Percentiles rank a stretch among this genome's conserved stretches.
Evolutionary conservation across 2,329 filamentous ascomycete genomes (phyloP).

Genomic region (Trichoderma arundinaceum): DNA sequence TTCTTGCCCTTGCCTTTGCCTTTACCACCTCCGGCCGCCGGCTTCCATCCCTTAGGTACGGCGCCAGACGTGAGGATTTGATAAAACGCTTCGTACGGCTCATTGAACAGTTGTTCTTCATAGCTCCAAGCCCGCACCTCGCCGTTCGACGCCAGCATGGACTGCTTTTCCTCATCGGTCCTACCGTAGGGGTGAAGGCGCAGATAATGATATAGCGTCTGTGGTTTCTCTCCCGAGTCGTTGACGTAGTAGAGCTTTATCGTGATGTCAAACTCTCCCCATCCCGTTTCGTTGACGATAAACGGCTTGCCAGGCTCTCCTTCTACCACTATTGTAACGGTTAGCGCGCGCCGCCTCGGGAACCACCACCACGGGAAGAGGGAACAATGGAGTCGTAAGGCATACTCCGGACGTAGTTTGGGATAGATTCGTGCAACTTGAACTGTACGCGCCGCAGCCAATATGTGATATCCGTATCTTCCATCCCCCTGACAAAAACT

Average conservation of each 20-base stretch:
- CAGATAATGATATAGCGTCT: constrained; percentile 92
- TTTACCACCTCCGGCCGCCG: constrained; percentile 55
- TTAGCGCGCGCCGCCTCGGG: constrained; percentile 5
- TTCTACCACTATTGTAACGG: constrained; percentile 64
- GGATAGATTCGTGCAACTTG: constrained; percentile 96
- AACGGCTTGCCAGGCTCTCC: constrained; percentile 72
- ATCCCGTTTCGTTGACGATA: constrained; percentile 88
- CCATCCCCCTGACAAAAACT: constrained; percentile 89
- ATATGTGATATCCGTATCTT: constrained; percentile 88
- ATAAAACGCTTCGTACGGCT: constrained; percentile 91
- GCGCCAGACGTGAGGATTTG: constrained; percentile 80
- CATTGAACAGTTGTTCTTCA: constrained; percentile 96
- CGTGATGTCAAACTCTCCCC: constrained; percentile 97
- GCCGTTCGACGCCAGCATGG: constrained; percentile 61
- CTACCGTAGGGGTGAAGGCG: constrained; percentile 89
- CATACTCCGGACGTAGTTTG: constrained; percentile 81
- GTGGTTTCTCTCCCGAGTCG: constrained; percentile 88
- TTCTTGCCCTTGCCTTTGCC: constrained; percentile 61
- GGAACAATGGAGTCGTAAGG: not conserved
- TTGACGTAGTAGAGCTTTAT: constrained; percentile 93
- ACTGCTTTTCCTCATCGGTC: constrained; percentile 73
- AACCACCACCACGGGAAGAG: not conserved
- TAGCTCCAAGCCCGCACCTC: constrained; percentile 81
- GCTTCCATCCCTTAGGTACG: constrained; percentile 54
- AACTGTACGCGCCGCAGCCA: constrained; percentile 98